phyloP scores from a whole-genome alignment of 2,329 filamentous ascomycete genomes.

The Cyphellophora attinorum region DNA sequence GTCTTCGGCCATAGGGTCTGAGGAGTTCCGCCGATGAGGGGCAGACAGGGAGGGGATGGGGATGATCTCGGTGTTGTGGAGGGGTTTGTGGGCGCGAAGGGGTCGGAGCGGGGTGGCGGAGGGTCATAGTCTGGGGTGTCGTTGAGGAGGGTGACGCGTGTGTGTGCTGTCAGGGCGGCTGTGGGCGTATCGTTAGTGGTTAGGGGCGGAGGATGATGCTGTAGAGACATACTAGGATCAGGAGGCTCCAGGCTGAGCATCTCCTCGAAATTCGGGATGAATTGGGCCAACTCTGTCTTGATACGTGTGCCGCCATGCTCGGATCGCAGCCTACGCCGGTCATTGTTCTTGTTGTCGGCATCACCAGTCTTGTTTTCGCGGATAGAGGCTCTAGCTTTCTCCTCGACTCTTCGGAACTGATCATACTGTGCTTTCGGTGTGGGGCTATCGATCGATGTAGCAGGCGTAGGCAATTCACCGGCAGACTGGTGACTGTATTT shows the following conservation, averaged over 20 bases:
- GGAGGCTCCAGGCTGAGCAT: constrained; percentile 78
- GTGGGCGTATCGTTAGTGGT: too few species aligned
- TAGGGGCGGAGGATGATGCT: too few species aligned
- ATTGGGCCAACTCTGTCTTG: constrained; percentile 83
- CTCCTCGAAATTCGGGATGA: constrained; percentile 91
- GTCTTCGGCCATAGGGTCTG: constrained; percentile 48
- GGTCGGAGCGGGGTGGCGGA: constrained; percentile 16
- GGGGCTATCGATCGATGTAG: constrained; percentile 12
- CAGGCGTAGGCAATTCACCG: constrained; percentile 4
- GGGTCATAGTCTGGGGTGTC: constrained; percentile 27
- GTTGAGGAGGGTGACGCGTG: constrained; percentile 63
- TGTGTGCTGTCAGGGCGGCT: constrained; percentile 67
- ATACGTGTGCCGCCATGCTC: constrained; percentile 72
- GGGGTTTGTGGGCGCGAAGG: constrained; percentile 23
- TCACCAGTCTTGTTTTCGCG: constrained; percentile 4
- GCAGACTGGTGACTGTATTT: constrained; percentile 5
- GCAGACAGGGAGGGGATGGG: constrained; percentile 25
- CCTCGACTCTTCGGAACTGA: constrained; percentile 18
- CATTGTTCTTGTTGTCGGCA: constrained; percentile 27
- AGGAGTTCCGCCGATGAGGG: constrained; percentile 11
- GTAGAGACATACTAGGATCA: constrained; percentile 51
- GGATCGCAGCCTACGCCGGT: constrained; percentile 71
- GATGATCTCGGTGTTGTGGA: constrained; percentile 32
- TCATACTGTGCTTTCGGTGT: constrained; percentile 18
- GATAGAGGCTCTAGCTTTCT: constrained; percentile 15